Percentiles rank a stretch among this genome's conserved stretches.
These are phyloP conservation scores for Ananas comosus DNA, from an alignment of 176 grass and related monocot species.

Conservation along the genomic window DNA sequence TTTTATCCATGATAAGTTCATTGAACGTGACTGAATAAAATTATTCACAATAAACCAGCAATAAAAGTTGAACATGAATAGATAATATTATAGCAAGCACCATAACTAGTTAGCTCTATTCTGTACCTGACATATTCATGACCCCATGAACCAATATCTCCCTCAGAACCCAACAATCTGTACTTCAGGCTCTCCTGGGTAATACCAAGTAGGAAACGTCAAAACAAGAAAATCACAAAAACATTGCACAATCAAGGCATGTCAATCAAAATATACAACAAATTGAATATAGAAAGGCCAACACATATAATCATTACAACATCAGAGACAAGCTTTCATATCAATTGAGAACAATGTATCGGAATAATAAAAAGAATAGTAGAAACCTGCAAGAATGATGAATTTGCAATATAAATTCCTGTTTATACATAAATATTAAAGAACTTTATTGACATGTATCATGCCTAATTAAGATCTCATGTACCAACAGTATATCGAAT, in stretches of 20 bases:
- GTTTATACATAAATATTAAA: neutral
- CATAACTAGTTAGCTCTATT: neutral
- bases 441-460: neutral
- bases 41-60: neutral
- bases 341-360: neutral
- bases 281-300: neutral
- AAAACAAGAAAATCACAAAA: neutral
- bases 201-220: slow-evolving; percentile 7
- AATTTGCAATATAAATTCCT: too few species aligned
- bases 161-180: slow-evolving; percentile 77
- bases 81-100: neutral
- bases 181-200: slow-evolving; percentile 80
- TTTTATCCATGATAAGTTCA: too few species aligned
- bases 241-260: neutral
- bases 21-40: neutral
- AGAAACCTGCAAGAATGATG: neutral
- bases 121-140: slow-evolving; percentile 93
- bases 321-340: neutral
- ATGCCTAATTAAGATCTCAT: neutral
- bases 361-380: neutral
- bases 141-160: slow-evolving; percentile 94
- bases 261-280: neutral
- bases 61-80: neutral
- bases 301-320: neutral
- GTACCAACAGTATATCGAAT: neutral